A percentile compares a stretch with the other conserved stretches of the same genome.
These are phyloP conservation scores for Neurospora hispaniola DNA, from an alignment of 495 filamentous ascomycete species.

Conservation along the genomic window DNA sequence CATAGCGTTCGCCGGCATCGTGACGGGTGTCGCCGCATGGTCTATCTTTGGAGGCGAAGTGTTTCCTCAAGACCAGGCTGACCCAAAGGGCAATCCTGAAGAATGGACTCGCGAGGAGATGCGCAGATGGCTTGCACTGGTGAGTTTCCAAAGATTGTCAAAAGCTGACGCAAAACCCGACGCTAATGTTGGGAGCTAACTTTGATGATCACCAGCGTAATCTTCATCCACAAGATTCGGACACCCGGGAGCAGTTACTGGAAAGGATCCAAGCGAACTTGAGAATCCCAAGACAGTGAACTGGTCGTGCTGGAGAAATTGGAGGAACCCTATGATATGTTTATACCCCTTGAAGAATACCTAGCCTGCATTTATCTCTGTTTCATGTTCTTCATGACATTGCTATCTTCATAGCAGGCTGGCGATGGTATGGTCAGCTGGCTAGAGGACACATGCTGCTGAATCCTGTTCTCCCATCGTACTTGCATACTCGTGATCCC, in stretches of 20 bases:
- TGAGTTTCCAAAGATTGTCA: slow-evolving; percentile 32
- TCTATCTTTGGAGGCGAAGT: slow-evolving; percentile 75
- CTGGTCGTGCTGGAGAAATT: neutral
- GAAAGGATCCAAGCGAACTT: slow-evolving; percentile 75
- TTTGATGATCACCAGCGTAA: slow-evolving; percentile 45
- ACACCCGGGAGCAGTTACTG: slow-evolving; percentile 64
- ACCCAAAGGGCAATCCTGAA: slow-evolving; percentile 73
- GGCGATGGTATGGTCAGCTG: neutral
- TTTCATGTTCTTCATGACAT: neutral
- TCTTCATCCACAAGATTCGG: slow-evolving; percentile 52
- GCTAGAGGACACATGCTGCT: neutral
- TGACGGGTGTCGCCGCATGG: slow-evolving; percentile 74
- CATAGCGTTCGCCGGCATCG: slow-evolving; percentile 66
- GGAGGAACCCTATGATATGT: neutral
- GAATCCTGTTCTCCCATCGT: neutral
- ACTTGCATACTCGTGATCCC: neutral
- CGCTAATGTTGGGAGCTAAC: neutral
- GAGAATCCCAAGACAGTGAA: slow-evolving; percentile 32
- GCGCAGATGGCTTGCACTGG: slow-evolving; percentile 61
- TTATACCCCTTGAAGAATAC: neutral
- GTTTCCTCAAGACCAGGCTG: slow-evolving; percentile 51
- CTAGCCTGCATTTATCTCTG: neutral
- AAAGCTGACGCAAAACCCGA: neutral
- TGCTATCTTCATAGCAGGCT: neutral
- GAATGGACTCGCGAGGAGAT: slow-evolving; percentile 65